phyloP scores from a whole-genome alignment of 208 protist species.

The Trypanosoma conorhini region DNA sequence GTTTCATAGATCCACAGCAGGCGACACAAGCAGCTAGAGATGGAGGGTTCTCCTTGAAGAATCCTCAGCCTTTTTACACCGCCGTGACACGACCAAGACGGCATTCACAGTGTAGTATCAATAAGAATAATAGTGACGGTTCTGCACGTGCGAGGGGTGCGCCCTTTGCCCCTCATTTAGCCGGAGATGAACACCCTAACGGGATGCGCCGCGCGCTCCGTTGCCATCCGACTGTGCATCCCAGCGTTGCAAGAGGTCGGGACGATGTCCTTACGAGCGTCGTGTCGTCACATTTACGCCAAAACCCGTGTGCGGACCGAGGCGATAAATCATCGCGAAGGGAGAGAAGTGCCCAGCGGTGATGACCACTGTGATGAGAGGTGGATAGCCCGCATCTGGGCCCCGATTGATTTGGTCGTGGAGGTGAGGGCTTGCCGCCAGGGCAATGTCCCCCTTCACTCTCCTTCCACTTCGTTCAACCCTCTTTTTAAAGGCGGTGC shows the following conservation, averaged over 20 bases:
- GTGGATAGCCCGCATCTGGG: not conserved
- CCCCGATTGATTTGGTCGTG: not conserved
- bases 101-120: not conserved
- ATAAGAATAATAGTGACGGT: slow-evolving; percentile 1
- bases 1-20: slow-evolving; percentile 20
- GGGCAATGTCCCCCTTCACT: not conserved
- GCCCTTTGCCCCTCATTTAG: not conserved
- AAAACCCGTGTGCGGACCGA: not conserved
- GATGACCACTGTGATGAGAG: not conserved
- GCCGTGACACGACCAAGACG: not conserved
- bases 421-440: not conserved
- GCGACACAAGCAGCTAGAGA: not conserved
- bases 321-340: slow-evolving; percentile 1
- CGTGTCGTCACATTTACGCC: slow-evolving; percentile 7
- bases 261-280: slow-evolving; percentile 12
- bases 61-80: slow-evolving; percentile 27
- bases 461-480: not conserved
- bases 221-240: not conserved
- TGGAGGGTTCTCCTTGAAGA: slow-evolving; percentile 4
- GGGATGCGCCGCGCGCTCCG: not conserved
- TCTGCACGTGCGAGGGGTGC: not conserved
- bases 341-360: not conserved
- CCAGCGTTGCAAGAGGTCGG: not conserved
- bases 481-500: not conserved
- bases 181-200: not conserved